These are phyloP conservation scores for Globisporangium okanoganense DNA, from an alignment of 352 stramenopile species.

Conservation along the genomic window DNA sequence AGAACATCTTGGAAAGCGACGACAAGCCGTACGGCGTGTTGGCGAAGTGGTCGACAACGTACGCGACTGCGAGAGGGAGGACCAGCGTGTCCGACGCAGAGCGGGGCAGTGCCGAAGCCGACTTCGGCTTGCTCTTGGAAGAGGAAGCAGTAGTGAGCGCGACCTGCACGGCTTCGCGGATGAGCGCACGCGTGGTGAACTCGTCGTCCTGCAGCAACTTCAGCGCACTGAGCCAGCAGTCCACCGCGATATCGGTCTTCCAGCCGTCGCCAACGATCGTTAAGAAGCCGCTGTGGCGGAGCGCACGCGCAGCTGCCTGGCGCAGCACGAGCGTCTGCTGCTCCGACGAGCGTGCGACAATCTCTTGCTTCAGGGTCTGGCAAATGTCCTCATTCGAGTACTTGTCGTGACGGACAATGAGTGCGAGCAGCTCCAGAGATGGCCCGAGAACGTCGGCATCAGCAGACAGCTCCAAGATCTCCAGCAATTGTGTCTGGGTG, in stretches of 20 bases:
- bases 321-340: conserved; percentile 59
- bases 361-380: conserved; percentile 31
- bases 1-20: conserved; percentile 27
- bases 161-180: conserved; percentile 30
- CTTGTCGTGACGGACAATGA: conserved; percentile 24
- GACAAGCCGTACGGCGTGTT: conserved; percentile 23
- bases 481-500: conserved; percentile 20
- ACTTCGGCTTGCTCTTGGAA: not conserved
- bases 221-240: conserved; percentile 56
- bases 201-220: conserved; percentile 73
- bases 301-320: conserved; percentile 43
- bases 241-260: conserved; percentile 27
- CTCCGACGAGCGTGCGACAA: conserved; percentile 41
- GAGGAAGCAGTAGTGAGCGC: conserved; percentile 19
- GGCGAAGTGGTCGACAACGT: conserved; percentile 35
- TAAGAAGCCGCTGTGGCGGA: conserved; percentile 48
- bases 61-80: conserved; percentile 48
- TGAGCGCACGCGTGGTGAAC: conserved; percentile 25
- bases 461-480: conserved; percentile 33
- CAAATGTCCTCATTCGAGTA: conserved; percentile 1
- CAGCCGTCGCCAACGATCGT: conserved; percentile 5
- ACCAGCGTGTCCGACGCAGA: conserved; percentile 49
- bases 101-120: not conserved
- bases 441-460: conserved; percentile 53
- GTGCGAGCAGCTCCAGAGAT: conserved; percentile 53